phyloP scores from a whole-genome alignment of 805 yeast genomes.

The Lachancea fermentati region DNA sequence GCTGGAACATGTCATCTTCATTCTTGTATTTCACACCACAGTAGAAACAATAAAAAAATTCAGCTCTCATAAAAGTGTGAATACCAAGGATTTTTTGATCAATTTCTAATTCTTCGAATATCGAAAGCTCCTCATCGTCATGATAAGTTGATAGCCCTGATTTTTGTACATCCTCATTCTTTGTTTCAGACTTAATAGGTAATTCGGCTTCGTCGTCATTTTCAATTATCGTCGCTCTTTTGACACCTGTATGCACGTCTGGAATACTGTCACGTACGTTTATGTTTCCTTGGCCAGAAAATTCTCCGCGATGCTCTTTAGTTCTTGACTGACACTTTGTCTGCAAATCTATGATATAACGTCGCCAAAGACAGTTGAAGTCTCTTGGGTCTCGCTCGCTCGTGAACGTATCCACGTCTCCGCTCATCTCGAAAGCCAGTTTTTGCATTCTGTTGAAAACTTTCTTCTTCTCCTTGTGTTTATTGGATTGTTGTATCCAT shows the following conservation, averaged over 20 bases:
- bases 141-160: neutral
- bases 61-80: slow-evolving; percentile 36
- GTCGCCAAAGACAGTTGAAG: slow-evolving; percentile 41
- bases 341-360: slow-evolving; percentile 23
- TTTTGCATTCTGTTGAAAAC: slow-evolving; percentile 34
- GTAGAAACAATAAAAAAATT: slow-evolving; percentile 42
- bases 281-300: too few relatives aligned
- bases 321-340: neutral
- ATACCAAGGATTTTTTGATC: slow-evolving; percentile 32
- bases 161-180: neutral
- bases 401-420: slow-evolving; percentile 30
- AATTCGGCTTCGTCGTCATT: neutral
- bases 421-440: slow-evolving; percentile 38
- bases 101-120: slow-evolving; percentile 24
- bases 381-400: slow-evolving; percentile 27
- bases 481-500: slow-evolving; percentile 1
- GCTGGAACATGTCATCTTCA: slow-evolving; percentile 34
- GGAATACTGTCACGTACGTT: neutral
- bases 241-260: neutral
- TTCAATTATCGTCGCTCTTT: slow-evolving; percentile 1
- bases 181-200: slow-evolving; percentile 8
- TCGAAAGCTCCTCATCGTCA: slow-evolving; percentile 30
- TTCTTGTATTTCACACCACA: slow-evolving; percentile 41
- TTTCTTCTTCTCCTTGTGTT: slow-evolving; percentile 10
- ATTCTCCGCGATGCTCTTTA: too few relatives aligned